A percentile compares a stretch with the other conserved stretches of the same genome.
Conservation (phyloP, 2,329 filamentous ascomycete genomes). For the Penicillium fuscoglaucum region DNA sequence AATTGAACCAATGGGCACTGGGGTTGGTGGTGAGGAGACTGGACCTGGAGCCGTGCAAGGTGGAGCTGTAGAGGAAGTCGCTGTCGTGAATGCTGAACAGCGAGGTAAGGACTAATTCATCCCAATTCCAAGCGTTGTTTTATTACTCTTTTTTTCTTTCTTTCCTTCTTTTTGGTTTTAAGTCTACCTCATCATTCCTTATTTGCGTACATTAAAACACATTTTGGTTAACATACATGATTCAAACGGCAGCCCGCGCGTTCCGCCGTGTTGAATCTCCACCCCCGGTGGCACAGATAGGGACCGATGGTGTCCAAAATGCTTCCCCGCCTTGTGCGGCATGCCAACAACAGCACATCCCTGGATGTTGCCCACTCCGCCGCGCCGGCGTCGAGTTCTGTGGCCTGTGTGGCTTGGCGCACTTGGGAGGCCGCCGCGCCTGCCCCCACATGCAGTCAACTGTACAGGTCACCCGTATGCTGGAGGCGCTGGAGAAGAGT, state of each 20-base stretch:
- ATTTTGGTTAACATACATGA: conserved; percentile 4
- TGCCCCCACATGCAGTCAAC: conserved; percentile 66
- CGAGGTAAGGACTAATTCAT: conserved; percentile 21
- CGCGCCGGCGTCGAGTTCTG: conserved; percentile 61
- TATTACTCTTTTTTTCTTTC: background rate
- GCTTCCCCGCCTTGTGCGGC: conserved; percentile 48
- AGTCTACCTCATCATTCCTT: background rate
- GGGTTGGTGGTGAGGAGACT: background rate
- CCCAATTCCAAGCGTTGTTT: background rate
- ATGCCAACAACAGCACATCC: conserved; percentile 55
- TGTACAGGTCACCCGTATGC: conserved; percentile 63
- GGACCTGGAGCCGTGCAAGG: background rate
- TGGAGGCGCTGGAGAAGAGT: conserved; percentile 61
- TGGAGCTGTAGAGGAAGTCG: background rate
- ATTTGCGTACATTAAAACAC: background rate
- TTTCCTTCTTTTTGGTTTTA: background rate
- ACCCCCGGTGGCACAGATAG: conserved; percentile 2
- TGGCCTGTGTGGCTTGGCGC: conserved; percentile 63
- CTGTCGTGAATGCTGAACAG: conserved; percentile 14
- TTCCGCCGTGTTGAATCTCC: conserved; percentile 41
- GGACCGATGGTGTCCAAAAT: conserved; percentile 23
- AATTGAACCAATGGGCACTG: too few relatives aligned
- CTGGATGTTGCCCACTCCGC: conserved; percentile 63
- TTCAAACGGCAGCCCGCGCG: conserved; percentile 30
- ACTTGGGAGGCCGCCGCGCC: conserved; percentile 56